Evolutionary conservation across 768 basidiomycete genomes (phyloP).

Genomic region (Filobasidium wieringae): DNA sequence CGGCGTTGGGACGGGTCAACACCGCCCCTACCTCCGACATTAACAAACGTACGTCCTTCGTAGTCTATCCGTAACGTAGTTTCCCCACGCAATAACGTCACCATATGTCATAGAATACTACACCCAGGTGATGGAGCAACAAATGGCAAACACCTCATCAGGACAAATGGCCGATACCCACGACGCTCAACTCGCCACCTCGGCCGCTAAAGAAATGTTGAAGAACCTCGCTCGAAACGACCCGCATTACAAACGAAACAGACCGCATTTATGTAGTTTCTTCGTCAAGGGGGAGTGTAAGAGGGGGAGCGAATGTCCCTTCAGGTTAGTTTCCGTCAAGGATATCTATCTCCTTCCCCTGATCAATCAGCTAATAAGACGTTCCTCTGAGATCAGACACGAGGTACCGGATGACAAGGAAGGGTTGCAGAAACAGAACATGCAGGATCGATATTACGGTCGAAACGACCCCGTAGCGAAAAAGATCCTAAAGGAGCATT

Average conservation of each 20-base stretch:
- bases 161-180: conserved; percentile 16
- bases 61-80: too few relatives aligned
- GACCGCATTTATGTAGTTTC: conserved; percentile 88
- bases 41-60: conserved; percentile 84
- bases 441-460: conserved; percentile 89
- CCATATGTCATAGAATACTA: conserved; percentile 28
- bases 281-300: conserved; percentile 90
- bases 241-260: conserved; percentile 93
- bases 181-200: conserved; percentile 45
- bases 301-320: conserved; percentile 84
- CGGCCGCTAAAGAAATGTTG: conserved; percentile 90
- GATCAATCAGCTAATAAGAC: not conserved
- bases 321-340: conserved; percentile 45
- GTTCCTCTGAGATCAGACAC: conserved; percentile 47
- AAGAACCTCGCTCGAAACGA: conserved; percentile 89
- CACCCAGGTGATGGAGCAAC: conserved; percentile 37
- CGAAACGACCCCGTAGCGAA: conserved; percentile 84
- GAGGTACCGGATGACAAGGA: conserved; percentile 68
- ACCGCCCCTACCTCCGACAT: conserved; percentile 93
- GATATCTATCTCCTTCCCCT: not conserved
- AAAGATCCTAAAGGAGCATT: conserved; percentile 71
- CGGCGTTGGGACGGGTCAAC: conserved; percentile 66
- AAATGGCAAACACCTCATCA: conserved; percentile 46
- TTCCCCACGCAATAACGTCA: not conserved
- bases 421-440: conserved; percentile 77